These are phyloP conservation scores for Colletotrichum agaves DNA, from an alignment of 2,329 filamentous ascomycete genomes.

Conservation along the genomic window DNA sequence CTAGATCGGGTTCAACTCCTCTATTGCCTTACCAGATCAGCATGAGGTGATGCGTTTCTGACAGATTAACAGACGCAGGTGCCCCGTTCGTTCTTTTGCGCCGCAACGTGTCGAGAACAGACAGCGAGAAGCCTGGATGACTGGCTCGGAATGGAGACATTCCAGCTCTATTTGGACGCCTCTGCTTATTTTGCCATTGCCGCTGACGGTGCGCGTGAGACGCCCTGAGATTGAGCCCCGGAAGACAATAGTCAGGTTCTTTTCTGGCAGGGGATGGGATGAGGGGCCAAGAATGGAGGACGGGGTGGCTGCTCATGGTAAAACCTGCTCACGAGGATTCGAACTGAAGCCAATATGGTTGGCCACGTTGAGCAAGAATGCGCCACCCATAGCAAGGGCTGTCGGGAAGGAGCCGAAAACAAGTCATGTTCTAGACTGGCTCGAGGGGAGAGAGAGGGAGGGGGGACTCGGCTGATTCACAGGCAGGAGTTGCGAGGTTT, in stretches of 20 bases:
- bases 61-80: background rate
- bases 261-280: constrained; percentile 4
- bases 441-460: background rate
- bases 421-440: constrained; percentile 22
- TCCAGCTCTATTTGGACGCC: background rate
- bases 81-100: background rate
- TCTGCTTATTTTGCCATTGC: constrained; percentile 9
- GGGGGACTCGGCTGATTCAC: background rate
- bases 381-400: background rate
- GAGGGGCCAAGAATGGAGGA: background rate
- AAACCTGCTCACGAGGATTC: constrained; percentile 14
- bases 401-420: constrained; percentile 25
- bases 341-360: constrained; percentile 25
- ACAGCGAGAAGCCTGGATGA: constrained; percentile 11
- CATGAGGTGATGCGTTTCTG: constrained; percentile 12
- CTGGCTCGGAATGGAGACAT: background rate
- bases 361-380: constrained; percentile 2
- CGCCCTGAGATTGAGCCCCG: background rate
- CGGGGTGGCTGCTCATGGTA: background rate
- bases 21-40: constrained; percentile 16
- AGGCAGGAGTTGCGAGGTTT: background rate
- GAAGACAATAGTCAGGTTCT: background rate
- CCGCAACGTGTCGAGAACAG: constrained; percentile 15
- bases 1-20: constrained; percentile 24
- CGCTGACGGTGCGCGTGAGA: constrained; percentile 2